Evolutionary conservation across 306 rosid genomes (phyloP), one percentile per base, ranked within the genome.

Genomic region (Senna siamea): DNA sequence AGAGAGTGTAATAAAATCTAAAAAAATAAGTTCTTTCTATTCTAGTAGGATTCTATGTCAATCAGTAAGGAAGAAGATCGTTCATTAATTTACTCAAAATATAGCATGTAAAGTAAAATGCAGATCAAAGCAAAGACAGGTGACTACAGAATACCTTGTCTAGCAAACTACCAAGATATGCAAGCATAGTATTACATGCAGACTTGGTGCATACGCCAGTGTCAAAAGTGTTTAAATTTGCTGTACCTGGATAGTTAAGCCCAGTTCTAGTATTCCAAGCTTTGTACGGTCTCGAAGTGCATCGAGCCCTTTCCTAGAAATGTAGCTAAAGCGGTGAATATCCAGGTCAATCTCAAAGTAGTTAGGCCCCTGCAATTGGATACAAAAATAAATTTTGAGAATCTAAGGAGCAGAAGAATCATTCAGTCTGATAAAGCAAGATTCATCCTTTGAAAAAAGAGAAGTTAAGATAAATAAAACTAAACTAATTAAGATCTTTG

Each of bases 291-390:
- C 92, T 69, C 84, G 77, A 58, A 91, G 85, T 43, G 95, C 62
- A 80, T 89, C 91, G 1, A 91, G 89, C 48, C 95, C 97, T 79
- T 84, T 91, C 80, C 97, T 85, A 7, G 95, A 85, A 70, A 91
- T 80, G 73, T 85, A 91, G 92, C 92, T 82, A 78, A 91, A 91
- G 20, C 92, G 82, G 79, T 91, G 97, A 77, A 91, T 85, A 58
- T 91, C 97, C 57, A 91, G 67, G 78, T 91, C 97, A 75, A 91
- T 87, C 83, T 91, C 95, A 58, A 91, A 85, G 79, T 91, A 91
- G 79, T 85, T 84, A 50, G 86, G 75, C 22, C 95, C 95, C 96
- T 86, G 82, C 13, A 78, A 66, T 15, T 15, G 20, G 30, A 55
- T 13, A 5, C 22, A 43, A 19, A 55, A n/a, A 54, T 20, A 6